Evolutionary conservation across 1,284 basidiomycete species (phyloP), one percentile per base, ranked within the genome.

Genomic region (Anthracocystis panici-leucophaei): DNA sequence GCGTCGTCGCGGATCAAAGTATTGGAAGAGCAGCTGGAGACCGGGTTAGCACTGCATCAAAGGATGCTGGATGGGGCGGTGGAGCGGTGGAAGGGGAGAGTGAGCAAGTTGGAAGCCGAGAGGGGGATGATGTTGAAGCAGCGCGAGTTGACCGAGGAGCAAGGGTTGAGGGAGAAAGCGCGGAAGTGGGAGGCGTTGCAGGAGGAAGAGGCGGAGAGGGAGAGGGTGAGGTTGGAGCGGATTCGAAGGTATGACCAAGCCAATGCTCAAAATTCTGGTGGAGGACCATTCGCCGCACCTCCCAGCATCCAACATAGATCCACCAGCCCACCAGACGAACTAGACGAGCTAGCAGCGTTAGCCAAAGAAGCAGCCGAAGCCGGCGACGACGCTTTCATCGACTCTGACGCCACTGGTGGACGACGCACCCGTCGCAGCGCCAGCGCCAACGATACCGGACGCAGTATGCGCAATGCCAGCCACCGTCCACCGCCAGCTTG

Each of bases 301-400:
- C 20, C 9, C 8, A 2, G 5, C 23, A 23, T n/a, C n/a, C n/a
- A n/a, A n/a, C n/a, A 21, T 18, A 25, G 65, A 46, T 40, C 31
- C 3, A 2, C 21, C 9, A 44, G 21, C 3, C 57, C 62, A 1
- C 31, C 57, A 4, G 66, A 66, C 38, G 59, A 68, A 25, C 6
- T 70, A 49, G 72, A 75, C 35, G 73, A 75, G 29, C 60, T 75
- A 2, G 64, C 67, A 1, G 64, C 67, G 10, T 29, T 75, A 12
- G 73, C 73, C 2, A 18, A 21, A 0, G 73, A 75, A 49, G 67
- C 73, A 18, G 60, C 57, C 10, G 60, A 70, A 45, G 73, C 73
- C 0, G 73, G 73, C 6, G 73, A 65, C 7, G 66, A 56, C 10
- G 31, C 29, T 25, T 7, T 25, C 14, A 14, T 44, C 16, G 8